These are phyloP conservation scores for Fusarium nurragi DNA, from an alignment of 2,329 filamentous ascomycete genomes.

Conservation along the genomic window DNA sequence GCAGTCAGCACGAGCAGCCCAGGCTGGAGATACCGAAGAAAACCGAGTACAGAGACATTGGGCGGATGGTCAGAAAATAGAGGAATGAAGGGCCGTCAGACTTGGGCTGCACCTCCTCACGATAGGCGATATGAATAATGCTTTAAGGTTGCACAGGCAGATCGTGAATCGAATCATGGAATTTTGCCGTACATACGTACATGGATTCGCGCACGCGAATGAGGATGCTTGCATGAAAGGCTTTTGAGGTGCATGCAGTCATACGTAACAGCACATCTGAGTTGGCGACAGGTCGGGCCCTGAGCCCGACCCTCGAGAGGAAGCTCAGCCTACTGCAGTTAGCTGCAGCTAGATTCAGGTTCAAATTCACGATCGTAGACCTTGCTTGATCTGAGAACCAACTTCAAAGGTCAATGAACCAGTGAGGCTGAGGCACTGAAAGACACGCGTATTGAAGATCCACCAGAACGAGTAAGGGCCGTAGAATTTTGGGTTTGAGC, in stretches of 20 bases:
- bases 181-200: conserved; percentile 29
- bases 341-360: conserved; percentile 24
- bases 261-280: conserved; percentile 41
- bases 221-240: conserved; percentile 42
- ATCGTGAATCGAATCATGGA: conserved; percentile 33
- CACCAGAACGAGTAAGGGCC: conserved; percentile 28
- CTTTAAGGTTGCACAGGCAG: conserved; percentile 31
- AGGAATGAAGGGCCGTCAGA: conserved; percentile 24
- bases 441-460: conserved; percentile 34
- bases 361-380: conserved; percentile 16
- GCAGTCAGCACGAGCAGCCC: conserved; percentile 11
- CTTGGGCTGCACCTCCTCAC: conserved; percentile 20
- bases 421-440: conserved; percentile 21
- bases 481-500: conserved; percentile 34
- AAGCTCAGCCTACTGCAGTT: conserved; percentile 28
- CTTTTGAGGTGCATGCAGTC: conserved; percentile 41
- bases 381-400: conserved; percentile 19
- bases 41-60: conserved; percentile 14
- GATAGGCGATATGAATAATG: conserved; percentile 17
- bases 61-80: not conserved
- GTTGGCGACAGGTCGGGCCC: conserved; percentile 32
- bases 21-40: conserved; percentile 1
- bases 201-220: conserved; percentile 38
- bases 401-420: conserved; percentile 15
- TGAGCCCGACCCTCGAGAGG: conserved; percentile 23